These are phyloP conservation scores for Calonectria multiphialidica DNA, from an alignment of 2,329 filamentous ascomycete genomes.

Conservation along the genomic window DNA sequence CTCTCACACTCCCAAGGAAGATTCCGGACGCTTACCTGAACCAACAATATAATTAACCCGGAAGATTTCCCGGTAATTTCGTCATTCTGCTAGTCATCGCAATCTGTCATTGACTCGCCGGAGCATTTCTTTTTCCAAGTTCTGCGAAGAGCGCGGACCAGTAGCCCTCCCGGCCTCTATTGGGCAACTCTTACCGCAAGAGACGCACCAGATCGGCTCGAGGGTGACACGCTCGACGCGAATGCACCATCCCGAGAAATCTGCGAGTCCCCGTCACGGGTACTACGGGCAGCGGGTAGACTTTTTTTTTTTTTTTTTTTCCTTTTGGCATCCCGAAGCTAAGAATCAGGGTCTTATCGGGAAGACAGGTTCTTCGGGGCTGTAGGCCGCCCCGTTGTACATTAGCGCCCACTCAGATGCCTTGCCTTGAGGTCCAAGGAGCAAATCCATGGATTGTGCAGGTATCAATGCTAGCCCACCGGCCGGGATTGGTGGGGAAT, in stretches of 20 bases:
- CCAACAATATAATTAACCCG: neutral
- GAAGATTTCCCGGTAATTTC: neutral
- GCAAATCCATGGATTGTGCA: constrained; percentile 19
- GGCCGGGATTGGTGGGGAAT: constrained; percentile 27
- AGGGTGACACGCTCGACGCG: neutral
- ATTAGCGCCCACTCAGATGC: constrained; percentile 28
- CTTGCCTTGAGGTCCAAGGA: constrained; percentile 8
- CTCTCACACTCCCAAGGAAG: constrained; percentile 16
- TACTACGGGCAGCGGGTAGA: neutral
- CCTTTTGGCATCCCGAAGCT: constrained; percentile 1
- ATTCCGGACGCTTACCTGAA: constrained; percentile 15
- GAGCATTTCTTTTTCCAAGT: neutral
- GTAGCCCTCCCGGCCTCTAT: neutral
- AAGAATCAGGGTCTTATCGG: constrained; percentile 35
- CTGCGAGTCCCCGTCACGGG: constrained; percentile 15
- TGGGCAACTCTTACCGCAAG: constrained; percentile 5
- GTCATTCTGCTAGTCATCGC: neutral
- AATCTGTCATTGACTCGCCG: neutral
- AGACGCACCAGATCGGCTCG: neutral
- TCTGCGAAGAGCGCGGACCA: neutral
- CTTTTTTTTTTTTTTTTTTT: neutral
- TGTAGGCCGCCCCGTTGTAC: constrained; percentile 27
- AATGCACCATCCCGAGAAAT: constrained; percentile 20
- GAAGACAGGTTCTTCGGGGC: constrained; percentile 19
- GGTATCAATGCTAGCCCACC: constrained; percentile 23